Conservation (phyloP, 495 filamentous ascomycete genomes). For the Penicillium waksmanii region DNA sequence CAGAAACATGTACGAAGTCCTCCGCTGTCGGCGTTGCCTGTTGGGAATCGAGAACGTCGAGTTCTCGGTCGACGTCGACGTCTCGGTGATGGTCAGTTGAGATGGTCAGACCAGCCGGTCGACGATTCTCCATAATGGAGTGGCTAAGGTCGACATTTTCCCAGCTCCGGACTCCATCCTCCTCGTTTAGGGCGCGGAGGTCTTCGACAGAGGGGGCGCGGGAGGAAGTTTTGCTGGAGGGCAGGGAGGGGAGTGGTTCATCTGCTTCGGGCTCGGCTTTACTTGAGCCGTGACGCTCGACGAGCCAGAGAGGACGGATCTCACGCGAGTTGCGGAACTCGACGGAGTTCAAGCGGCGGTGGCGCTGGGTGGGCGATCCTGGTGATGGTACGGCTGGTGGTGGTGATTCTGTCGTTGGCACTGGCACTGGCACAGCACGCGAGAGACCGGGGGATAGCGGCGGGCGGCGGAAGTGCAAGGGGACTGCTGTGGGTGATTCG, state of each 20-base stretch:
- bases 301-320: slow-evolving; percentile 53
- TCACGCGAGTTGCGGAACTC: slow-evolving; percentile 54
- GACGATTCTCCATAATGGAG: slow-evolving; percentile 22
- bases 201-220: slow-evolving; percentile 49
- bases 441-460: slow-evolving; percentile 44
- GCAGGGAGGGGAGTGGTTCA: slow-evolving; percentile 51
- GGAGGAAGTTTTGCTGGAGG: slow-evolving; percentile 54
- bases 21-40: slow-evolving; percentile 33
- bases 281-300: slow-evolving; percentile 47
- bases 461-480: slow-evolving; percentile 52
- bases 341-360: slow-evolving; percentile 46
- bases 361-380: slow-evolving; percentile 39
- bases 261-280: slow-evolving; percentile 43
- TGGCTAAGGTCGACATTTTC: slow-evolving; percentile 34
- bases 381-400: slow-evolving; percentile 25
- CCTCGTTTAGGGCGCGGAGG: slow-evolving; percentile 34
- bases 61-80: slow-evolving; percentile 16
- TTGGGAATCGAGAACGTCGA: slow-evolving; percentile 31
- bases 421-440: slow-evolving; percentile 36
- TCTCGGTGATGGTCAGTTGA: slow-evolving; percentile 19
- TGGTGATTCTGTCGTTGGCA: slow-evolving; percentile 20
- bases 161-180: slow-evolving; percentile 37
- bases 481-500: slow-evolving; percentile 54
- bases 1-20: slow-evolving; percentile 2
- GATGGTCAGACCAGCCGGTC: slow-evolving; percentile 26